Evolutionary conservation across 2,329 filamentous ascomycete genomes (phyloP).

Genomic region (Hysterium pulicare): DNA sequence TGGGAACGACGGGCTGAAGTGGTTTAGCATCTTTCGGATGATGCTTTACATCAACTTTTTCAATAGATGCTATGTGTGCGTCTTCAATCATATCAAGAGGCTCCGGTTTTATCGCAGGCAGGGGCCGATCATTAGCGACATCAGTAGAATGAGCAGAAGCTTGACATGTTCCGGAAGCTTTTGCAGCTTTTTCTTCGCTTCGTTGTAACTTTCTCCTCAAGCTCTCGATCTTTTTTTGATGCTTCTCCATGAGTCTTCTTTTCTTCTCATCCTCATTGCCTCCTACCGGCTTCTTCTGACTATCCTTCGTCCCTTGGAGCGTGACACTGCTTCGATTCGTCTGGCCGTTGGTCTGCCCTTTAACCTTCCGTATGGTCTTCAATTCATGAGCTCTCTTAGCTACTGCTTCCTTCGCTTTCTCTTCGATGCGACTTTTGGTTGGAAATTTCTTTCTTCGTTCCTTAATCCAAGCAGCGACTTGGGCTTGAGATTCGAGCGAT

Average conservation of each 20-base stretch:
- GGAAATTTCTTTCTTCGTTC: constrained; percentile 79
- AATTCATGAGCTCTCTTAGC: constrained; percentile 30
- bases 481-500: constrained; percentile 55
- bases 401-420: constrained; percentile 53
- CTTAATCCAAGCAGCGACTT: constrained; percentile 75
- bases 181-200: constrained; percentile 24
- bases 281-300: constrained; percentile 4
- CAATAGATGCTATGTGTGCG: too few relatives aligned
- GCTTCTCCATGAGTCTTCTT: constrained; percentile 4
- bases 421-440: constrained; percentile 66
- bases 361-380: constrained; percentile 36
- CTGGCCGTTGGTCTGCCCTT: constrained; percentile 10
- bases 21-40: too few relatives aligned
- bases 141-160: too few relatives aligned
- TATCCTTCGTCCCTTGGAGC: constrained; percentile 12
- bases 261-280: constrained; percentile 3
- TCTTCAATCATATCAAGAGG: too few relatives aligned
- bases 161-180: too few relatives aligned
- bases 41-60: too few relatives aligned
- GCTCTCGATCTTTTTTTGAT: constrained; percentile 24
- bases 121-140: too few relatives aligned
- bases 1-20: too few relatives aligned
- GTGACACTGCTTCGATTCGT: constrained; percentile 7
- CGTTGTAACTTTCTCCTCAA: constrained; percentile 32
- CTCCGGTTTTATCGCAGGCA: too few relatives aligned